These are phyloP conservation scores for Colletotrichum musae DNA, from an alignment of 2,329 filamentous ascomycete genomes.

Conservation along the genomic window DNA sequence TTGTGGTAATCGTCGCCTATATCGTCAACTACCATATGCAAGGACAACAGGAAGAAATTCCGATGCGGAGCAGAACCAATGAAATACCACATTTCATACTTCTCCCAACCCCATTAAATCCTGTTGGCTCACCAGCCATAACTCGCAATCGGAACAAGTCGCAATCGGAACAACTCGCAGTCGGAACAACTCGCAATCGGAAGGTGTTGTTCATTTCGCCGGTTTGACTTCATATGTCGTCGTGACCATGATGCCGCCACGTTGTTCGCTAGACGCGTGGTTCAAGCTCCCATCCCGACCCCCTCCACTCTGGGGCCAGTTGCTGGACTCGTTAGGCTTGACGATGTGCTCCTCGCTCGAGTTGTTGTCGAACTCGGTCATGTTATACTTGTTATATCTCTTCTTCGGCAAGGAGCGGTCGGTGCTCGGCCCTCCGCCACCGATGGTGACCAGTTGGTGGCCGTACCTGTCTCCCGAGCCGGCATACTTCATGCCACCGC, in stretches of 20 bases:
- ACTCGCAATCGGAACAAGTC: neutral
- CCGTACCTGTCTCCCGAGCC: constrained; percentile 46
- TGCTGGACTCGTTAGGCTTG: constrained; percentile 35
- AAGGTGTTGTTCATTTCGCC: neutral
- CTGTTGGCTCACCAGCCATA: neutral
- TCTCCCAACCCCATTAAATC: neutral
- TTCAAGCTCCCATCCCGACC: constrained; percentile 2
- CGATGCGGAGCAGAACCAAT: too few species aligned
- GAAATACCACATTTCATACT: too few species aligned
- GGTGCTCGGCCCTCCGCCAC: constrained; percentile 41
- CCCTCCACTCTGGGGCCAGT: constrained; percentile 2
- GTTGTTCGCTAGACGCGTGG: constrained; percentile 16
- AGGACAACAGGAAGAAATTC: too few species aligned
- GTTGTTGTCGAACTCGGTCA: constrained; percentile 47
- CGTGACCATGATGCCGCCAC: constrained; percentile 24
- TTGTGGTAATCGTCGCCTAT: too few species aligned
- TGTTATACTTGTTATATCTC: constrained; percentile 35
- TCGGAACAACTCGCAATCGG: neutral
- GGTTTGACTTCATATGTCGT: constrained; percentile 32
- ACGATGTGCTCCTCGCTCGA: constrained; percentile 52
- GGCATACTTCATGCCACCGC: constrained; percentile 42
- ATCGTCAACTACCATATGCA: too few species aligned
- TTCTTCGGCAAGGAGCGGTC: constrained; percentile 27
- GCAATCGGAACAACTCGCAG: neutral
- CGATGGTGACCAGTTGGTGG: constrained; percentile 46